These are phyloP conservation scores for Ganoderma boninense DNA, from an alignment of 1,284 basidiomycete species.

Conservation along the genomic window DNA sequence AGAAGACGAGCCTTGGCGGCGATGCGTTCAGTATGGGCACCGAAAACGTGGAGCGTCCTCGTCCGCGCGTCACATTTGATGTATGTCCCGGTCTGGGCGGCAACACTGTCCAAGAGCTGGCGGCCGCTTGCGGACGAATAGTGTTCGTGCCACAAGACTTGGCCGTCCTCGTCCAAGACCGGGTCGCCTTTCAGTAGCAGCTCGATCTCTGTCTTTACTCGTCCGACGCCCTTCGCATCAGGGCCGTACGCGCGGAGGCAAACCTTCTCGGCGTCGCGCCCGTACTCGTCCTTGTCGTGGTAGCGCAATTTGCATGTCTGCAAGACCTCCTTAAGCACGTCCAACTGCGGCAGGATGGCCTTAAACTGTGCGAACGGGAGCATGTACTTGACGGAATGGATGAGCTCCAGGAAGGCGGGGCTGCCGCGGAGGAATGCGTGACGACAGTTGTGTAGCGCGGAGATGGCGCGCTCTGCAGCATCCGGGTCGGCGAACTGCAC, in stretches of 20 bases:
- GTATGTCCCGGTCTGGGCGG: slow-evolving; percentile 43
- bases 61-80: slow-evolving; percentile 50
- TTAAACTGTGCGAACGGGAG: slow-evolving; percentile 33
- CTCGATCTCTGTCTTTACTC: slow-evolving; percentile 47
- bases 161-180: slow-evolving; percentile 40
- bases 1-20: slow-evolving; percentile 41
- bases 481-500: slow-evolving; percentile 39
- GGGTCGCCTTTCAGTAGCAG: slow-evolving; percentile 47
- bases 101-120: slow-evolving; percentile 46
- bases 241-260: slow-evolving; percentile 50
- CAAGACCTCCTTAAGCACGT: slow-evolving; percentile 37
- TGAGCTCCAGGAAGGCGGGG: slow-evolving; percentile 38
- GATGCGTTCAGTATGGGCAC: slow-evolving; percentile 39
- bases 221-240: slow-evolving; percentile 44
- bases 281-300: slow-evolving; percentile 40
- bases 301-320: slow-evolving; percentile 44
- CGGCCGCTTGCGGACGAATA: slow-evolving; percentile 49
- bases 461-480: slow-evolving; percentile 32
- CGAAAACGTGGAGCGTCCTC: slow-evolving; percentile 49
- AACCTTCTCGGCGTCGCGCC: slow-evolving; percentile 34
- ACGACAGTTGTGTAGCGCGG: slow-evolving; percentile 28
- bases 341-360: slow-evolving; percentile 41
- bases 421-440: slow-evolving; percentile 33
- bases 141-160: slow-evolving; percentile 56
- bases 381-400: slow-evolving; percentile 41